Evolutionary conservation across 345 rosid species (phyloP).

Genomic region (Corymbia maculata): DNA sequence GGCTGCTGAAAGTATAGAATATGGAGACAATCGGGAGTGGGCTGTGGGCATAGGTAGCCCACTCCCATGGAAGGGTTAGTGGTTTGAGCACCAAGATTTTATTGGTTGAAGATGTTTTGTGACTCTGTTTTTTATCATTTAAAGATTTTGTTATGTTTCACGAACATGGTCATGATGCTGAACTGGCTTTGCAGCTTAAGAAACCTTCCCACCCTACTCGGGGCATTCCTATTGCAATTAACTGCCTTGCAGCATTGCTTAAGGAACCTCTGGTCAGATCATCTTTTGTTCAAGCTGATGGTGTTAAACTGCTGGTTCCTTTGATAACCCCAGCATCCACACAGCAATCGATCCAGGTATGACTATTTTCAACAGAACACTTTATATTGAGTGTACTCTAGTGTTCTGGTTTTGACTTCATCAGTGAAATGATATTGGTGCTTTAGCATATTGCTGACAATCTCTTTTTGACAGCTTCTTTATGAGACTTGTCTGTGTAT

Average conservation of each 20-base stretch:
- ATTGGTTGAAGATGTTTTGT: neutral
- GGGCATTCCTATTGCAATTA: constrained; percentile 66
- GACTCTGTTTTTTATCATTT: neutral
- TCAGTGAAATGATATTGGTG: neutral
- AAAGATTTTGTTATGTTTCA: neutral
- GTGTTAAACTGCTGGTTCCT: constrained; percentile 84
- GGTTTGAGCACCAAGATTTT: neutral
- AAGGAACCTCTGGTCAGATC: constrained; percentile 90
- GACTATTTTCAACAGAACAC: neutral
- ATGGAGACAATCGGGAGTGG: neutral
- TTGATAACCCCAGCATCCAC: constrained; percentile 90
- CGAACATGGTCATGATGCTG: constrained; percentile 4
- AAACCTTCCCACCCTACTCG: constrained; percentile 86
- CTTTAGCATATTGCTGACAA: neutral
- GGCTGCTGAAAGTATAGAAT: neutral
- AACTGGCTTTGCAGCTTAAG: constrained; percentile 47
- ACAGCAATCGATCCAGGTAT: constrained; percentile 93
- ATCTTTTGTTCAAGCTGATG: constrained; percentile 83
- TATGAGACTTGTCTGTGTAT: constrained; percentile 92
- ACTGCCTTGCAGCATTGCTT: constrained; percentile 64
- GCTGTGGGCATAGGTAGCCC: neutral
- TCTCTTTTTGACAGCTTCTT: constrained; percentile 57
- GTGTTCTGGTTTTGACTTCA: neutral
- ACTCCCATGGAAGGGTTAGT: neutral
- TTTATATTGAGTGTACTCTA: neutral